Evolutionary conservation across 306 rosid genomes (phyloP).

Genomic region (Fagus crenata): DNA sequence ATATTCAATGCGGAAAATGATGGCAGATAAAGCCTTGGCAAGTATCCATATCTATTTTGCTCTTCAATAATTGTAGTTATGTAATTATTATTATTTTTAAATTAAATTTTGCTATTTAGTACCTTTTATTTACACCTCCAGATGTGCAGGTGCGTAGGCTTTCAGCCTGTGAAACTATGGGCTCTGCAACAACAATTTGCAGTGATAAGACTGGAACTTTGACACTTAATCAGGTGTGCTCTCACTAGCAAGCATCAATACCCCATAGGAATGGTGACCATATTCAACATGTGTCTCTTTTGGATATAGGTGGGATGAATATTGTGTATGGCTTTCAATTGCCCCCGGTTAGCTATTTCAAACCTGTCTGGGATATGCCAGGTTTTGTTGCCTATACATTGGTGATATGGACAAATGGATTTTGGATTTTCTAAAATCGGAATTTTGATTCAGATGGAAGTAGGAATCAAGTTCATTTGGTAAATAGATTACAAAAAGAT

Average conservation of each 20-base stretch:
- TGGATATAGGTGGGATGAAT: too few relatives aligned
- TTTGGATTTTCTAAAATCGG: too few relatives aligned
- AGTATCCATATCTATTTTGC: constrained; percentile 27
- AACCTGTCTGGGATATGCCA: too few relatives aligned
- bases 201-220: constrained; percentile 98
- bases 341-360: too few relatives aligned
- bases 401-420: too few relatives aligned
- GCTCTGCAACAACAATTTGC: constrained; percentile 96
- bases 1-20: constrained; percentile 97
- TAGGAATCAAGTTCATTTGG: too few relatives aligned
- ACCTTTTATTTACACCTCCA: constrained; percentile 28
- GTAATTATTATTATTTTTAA: constrained; percentile 7
- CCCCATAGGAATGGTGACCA: not conserved
- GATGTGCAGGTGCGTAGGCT: constrained; percentile 78
- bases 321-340: too few relatives aligned
- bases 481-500: too few relatives aligned
- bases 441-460: too few relatives aligned
- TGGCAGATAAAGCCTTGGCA: constrained; percentile 96
- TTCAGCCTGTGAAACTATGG: constrained; percentile 99
- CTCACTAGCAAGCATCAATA: constrained; percentile 15
- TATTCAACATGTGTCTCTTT: too few relatives aligned
- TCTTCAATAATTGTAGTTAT: constrained; percentile 4
- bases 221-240: constrained; percentile 77
- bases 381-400: too few relatives aligned
- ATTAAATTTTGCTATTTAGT: constrained; percentile 11